Percentiles rank a stretch among this genome's conserved stretches.
phyloP scores from a whole-genome alignment of 2,329 filamentous ascomycete genomes.

The Fusarium denticulatum region DNA sequence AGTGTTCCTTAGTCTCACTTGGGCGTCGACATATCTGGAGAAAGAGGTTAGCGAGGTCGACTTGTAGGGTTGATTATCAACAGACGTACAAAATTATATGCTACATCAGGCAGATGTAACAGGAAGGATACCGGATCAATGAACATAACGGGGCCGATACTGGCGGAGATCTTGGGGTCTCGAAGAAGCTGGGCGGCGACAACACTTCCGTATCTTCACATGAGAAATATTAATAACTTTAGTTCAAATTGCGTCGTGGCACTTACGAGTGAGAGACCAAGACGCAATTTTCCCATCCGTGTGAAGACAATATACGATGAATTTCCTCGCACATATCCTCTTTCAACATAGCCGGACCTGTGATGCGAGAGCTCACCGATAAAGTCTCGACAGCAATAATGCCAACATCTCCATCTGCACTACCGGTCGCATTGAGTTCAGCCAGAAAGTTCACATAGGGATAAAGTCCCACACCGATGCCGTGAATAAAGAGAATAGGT shows the following conservation, averaged over 20 bases:
- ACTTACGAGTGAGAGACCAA: constrained; percentile 60
- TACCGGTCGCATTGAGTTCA: constrained; percentile 56
- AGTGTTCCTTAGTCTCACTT: constrained; percentile 63
- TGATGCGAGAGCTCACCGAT: constrained; percentile 67
- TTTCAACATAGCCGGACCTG: constrained; percentile 57
- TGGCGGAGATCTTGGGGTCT: constrained; percentile 41
- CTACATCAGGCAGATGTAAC: constrained; percentile 69
- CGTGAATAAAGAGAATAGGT: constrained; percentile 70
- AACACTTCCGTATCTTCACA: constrained; percentile 61
- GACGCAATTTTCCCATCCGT: constrained; percentile 63
- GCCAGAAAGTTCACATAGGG: constrained; percentile 65
- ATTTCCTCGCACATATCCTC: constrained; percentile 63
- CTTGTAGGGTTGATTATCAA: not conserved
- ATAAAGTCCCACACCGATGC: constrained; percentile 64
- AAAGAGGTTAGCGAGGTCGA: too few relatives aligned
- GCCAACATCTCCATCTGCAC: constrained; percentile 60
- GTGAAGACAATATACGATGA: constrained; percentile 58
- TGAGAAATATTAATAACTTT: not conserved
- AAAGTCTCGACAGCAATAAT: constrained; percentile 69
- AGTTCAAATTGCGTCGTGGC: rapidly evolving
- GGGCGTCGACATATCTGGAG: constrained; percentile 52
- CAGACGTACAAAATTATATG: constrained; percentile 65
- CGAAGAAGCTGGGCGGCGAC: constrained; percentile 66
- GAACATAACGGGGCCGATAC: constrained; percentile 61
- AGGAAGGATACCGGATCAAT: constrained; percentile 70